Evolutionary conservation across 2,329 filamentous ascomycete species (phyloP).

Genomic region (Phyllosticta capitalensis): DNA sequence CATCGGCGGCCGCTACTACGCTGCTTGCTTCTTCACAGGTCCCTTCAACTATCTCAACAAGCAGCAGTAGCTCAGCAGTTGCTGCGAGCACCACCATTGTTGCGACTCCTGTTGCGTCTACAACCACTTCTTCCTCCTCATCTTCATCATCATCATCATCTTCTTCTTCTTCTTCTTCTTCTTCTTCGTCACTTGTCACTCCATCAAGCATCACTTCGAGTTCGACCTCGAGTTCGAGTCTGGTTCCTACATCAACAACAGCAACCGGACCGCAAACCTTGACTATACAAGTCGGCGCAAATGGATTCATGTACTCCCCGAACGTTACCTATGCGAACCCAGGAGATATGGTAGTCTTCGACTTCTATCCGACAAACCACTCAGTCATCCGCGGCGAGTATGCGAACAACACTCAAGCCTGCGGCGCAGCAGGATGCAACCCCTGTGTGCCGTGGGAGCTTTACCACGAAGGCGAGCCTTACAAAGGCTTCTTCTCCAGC

Average conservation of each 20-base stretch:
- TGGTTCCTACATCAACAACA: background rate
- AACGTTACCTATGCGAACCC: constrained; percentile 25
- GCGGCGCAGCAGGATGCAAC: constrained; percentile 13
- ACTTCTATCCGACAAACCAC: constrained; percentile 35
- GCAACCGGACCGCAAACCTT: background rate
- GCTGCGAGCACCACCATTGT: background rate
- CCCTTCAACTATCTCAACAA: no score
- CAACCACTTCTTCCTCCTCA: background rate
- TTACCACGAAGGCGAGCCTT: constrained; percentile 18
- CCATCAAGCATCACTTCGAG: background rate
- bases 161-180: background rate
- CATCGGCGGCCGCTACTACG: background rate
- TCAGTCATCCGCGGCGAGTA: constrained; percentile 34
- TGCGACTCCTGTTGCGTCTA: background rate
- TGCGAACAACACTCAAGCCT: constrained; percentile 11
- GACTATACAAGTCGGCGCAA: constrained; percentile 28
- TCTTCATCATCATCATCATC: background rate
- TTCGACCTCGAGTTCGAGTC: background rate
- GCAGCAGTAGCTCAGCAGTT: background rate
- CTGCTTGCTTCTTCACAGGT: no score
- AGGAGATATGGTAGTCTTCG: constrained; percentile 29
- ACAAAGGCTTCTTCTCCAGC: constrained; percentile 24
- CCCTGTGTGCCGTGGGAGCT: constrained; percentile 32
- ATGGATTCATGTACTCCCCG: constrained; percentile 26
- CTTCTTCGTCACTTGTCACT: background rate